Evolutionary conservation across 2,329 filamentous ascomycete genomes (phyloP).

Genomic region (Chaetomium sp.): DNA sequence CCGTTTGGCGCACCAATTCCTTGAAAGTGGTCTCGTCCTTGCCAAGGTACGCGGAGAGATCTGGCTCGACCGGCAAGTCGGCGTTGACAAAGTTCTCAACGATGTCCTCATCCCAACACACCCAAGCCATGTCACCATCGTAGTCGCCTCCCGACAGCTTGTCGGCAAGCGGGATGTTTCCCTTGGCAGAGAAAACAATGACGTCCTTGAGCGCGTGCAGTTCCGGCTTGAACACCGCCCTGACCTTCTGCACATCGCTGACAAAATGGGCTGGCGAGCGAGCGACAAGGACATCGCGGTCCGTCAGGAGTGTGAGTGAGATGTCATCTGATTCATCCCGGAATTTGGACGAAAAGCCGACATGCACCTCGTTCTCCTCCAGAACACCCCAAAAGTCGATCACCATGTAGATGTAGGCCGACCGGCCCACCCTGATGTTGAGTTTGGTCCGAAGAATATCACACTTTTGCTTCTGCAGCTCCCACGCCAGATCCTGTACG

Average conservation of each 20-base stretch:
- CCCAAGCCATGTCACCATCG: slow-evolving; percentile 77
- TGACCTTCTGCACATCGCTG: slow-evolving; percentile 73
- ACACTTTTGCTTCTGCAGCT: slow-evolving; percentile 55
- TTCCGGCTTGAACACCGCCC: slow-evolving; percentile 58
- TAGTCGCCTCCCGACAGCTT: slow-evolving; percentile 80
- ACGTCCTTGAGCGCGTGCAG: slow-evolving; percentile 74
- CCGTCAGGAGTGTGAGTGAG: slow-evolving; percentile 56
- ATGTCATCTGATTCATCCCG: slow-evolving; percentile 54
- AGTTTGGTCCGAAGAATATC: slow-evolving; percentile 57
- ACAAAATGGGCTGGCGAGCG: slow-evolving; percentile 69
- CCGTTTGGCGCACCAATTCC: slow-evolving; percentile 43
- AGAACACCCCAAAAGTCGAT: slow-evolving; percentile 66
- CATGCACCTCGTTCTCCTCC: slow-evolving; percentile 65
- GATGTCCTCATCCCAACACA: slow-evolving; percentile 71
- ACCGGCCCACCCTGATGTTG: slow-evolving; percentile 62
- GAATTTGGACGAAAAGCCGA: slow-evolving; percentile 70
- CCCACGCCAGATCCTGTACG: slow-evolving; percentile 51
- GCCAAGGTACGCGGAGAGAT: slow-evolving; percentile 53
- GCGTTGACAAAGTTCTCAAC: slow-evolving; percentile 69
- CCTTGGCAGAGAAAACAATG: slow-evolving; percentile 71
- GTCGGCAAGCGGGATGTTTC: slow-evolving; percentile 64
- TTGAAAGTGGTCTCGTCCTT: slow-evolving; percentile 52
- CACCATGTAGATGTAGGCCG: slow-evolving; percentile 66
- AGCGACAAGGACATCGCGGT: slow-evolving; percentile 65
- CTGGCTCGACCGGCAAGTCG: slow-evolving; percentile 47